Evolutionary conservation across 2,329 filamentous ascomycete genomes (phyloP).

Genomic region (Blastomyces silverae): DNA sequence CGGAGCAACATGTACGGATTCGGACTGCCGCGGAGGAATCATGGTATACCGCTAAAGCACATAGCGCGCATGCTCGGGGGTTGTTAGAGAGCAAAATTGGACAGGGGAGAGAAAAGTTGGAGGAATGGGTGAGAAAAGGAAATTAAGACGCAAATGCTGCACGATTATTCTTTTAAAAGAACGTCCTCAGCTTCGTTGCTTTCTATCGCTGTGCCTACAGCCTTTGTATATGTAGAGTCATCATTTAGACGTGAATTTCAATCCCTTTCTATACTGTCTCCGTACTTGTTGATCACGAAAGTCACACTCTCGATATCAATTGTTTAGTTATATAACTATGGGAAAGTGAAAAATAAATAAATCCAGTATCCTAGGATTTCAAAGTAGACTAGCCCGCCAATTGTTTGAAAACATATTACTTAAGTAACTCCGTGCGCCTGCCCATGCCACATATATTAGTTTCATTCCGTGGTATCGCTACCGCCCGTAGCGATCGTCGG

Average conservation of each 20-base stretch:
- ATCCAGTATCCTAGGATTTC: neutral
- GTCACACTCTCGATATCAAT: neutral
- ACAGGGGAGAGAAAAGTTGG: slow-evolving; percentile 66
- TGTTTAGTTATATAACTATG: neutral
- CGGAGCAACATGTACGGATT: slow-evolving; percentile 69
- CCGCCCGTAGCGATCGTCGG: neutral
- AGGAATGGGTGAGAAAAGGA: slow-evolving; percentile 88
- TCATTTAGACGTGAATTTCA: slow-evolving; percentile 9
- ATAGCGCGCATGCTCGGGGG: slow-evolving; percentile 61
- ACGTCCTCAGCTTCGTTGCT: neutral
- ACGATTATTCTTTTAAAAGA: neutral
- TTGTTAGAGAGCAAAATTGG: slow-evolving; percentile 77
- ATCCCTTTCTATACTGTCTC: neutral
- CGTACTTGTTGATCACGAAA: neutral
- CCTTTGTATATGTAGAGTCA: slow-evolving; percentile 12
- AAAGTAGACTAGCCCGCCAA: neutral
- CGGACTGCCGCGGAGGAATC: slow-evolving; percentile 63
- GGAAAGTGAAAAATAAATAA: neutral
- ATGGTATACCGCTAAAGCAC: slow-evolving; percentile 65
- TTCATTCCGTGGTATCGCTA: neutral
- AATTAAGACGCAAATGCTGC: slow-evolving; percentile 47
- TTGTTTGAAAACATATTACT: neutral
- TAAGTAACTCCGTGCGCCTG: slow-evolving; percentile 9
- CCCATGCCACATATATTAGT: slow-evolving; percentile 2
- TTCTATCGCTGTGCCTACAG: slow-evolving; percentile 10